A percentile compares a stretch with the other conserved stretches of the same genome.
These are phyloP conservation scores for Spathaspora boniae DNA, from an alignment of 805 yeast species.

Conservation along the genomic window DNA sequence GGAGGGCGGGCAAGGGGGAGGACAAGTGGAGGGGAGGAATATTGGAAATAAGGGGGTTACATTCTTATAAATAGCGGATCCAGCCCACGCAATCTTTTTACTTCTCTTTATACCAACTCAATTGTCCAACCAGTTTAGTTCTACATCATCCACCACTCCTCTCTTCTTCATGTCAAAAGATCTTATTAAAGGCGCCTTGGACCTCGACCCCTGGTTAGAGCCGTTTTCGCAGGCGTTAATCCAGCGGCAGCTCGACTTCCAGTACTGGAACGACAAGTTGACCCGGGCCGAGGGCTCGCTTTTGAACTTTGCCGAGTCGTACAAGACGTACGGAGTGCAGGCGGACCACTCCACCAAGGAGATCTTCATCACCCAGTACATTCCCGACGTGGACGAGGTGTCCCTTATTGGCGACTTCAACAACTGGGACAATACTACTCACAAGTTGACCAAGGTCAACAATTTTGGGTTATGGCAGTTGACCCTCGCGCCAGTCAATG, in stretches of 20 bases:
- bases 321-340: slow-evolving; percentile 74
- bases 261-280: slow-evolving; percentile 57
- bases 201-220: slow-evolving; percentile 80
- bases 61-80: no score
- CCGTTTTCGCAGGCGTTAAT: slow-evolving; percentile 70
- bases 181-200: slow-evolving; percentile 54
- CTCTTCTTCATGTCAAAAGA: slow-evolving; percentile 6
- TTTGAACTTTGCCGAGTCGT: slow-evolving; percentile 69
- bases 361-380: slow-evolving; percentile 75
- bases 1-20: background rate
- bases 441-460: slow-evolving; percentile 53
- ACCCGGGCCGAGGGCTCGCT: slow-evolving; percentile 56
- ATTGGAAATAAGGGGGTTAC: background rate
- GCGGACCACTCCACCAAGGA: slow-evolving; percentile 48
- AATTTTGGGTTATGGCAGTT: slow-evolving; percentile 70
- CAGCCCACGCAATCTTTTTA: background rate
- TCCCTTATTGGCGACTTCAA: slow-evolving; percentile 91
- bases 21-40: background rate
- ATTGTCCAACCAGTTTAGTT: background rate
- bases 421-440: slow-evolving; percentile 62
- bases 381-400: slow-evolving; percentile 79
- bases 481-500: slow-evolving; percentile 53
- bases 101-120: background rate
- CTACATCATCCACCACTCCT: background rate
- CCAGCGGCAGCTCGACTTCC: slow-evolving; percentile 63